phyloP scores from a whole-genome alignment of 2,329 filamentous ascomycete genomes.

The Macrophomina phaseolina region DNA sequence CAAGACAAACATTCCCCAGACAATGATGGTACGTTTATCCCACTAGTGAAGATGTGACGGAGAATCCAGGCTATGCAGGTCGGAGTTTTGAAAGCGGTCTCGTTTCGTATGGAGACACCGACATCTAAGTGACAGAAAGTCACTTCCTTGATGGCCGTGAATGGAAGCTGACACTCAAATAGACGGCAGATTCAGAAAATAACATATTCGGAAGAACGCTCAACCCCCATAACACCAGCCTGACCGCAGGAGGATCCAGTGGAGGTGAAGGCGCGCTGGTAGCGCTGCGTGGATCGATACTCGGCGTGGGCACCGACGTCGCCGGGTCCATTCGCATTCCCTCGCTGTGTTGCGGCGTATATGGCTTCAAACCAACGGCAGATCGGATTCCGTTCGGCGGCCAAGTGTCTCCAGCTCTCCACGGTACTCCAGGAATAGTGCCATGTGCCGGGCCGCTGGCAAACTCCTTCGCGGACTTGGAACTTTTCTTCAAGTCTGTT shows the following conservation, averaged over 20 bases:
- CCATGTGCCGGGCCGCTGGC: constrained; percentile 56
- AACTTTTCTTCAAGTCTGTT: constrained; percentile 60
- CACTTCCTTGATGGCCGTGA: background rate
- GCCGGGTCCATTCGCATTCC: constrained; percentile 29
- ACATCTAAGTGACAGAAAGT: too few species aligned
- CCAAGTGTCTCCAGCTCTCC: constrained; percentile 48
- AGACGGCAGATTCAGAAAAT: constrained; percentile 53
- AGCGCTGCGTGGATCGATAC: constrained; percentile 56
- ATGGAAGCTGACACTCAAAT: background rate
- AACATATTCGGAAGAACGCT: constrained; percentile 59
- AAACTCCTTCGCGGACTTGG: constrained; percentile 58
- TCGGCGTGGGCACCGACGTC: constrained; percentile 54
- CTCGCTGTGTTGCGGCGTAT: constrained; percentile 22
- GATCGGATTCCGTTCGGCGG: constrained; percentile 48
- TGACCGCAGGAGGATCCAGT: constrained; percentile 59
- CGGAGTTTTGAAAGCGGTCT: too few species aligned
- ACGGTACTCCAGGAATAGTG: constrained; percentile 55
- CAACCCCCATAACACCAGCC: constrained; percentile 59
- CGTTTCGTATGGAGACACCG: too few species aligned
- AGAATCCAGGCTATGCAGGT: too few species aligned
- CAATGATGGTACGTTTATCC: constrained; percentile 52
- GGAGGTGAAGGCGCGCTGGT: constrained; percentile 64
- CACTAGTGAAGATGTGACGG: too few species aligned
- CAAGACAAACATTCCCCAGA: constrained; percentile 61
- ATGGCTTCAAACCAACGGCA: constrained; percentile 41